Conservation (phyloP, 148 eudicot genomes). For the Fagopyrum tataricum region DNA sequence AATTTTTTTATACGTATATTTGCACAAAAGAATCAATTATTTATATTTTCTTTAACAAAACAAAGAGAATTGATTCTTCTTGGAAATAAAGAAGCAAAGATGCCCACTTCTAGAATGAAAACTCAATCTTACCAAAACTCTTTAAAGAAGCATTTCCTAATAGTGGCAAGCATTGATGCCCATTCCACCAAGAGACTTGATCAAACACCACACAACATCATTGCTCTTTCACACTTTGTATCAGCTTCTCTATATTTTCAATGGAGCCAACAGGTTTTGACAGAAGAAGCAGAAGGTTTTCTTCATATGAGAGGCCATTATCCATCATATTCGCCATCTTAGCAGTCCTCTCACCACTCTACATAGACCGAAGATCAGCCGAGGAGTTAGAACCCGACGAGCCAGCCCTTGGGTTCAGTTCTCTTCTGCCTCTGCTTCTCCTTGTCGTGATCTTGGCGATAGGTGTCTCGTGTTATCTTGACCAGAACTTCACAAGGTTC, state of each 20-base stretch:
- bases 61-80: slow-evolving; percentile 10
- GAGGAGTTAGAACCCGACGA: slow-evolving; percentile 39
- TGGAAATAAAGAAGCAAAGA: not conserved
- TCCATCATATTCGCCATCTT: slow-evolving; percentile 41
- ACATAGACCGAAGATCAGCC: slow-evolving; percentile 33
- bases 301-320: slow-evolving; percentile 39
- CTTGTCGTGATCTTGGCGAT: slow-evolving; percentile 48
- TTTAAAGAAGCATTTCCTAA: not conserved
- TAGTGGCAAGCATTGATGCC: slow-evolving; percentile 1
- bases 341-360: slow-evolving; percentile 65
- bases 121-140: not conserved
- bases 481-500: slow-evolving; percentile 42
- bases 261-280: slow-evolving; percentile 42
- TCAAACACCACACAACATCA: not conserved
- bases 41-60: not conserved
- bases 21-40: too few relatives aligned
- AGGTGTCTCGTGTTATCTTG: slow-evolving; percentile 40
- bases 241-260: not conserved
- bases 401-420: slow-evolving; percentile 20
- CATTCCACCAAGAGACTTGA: not conserved
- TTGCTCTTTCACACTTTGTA: slow-evolving; percentile 1
- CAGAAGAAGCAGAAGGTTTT: slow-evolving; percentile 28
- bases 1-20: too few relatives aligned
- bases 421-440: slow-evolving; percentile 46
- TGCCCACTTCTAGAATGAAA: not conserved